Percentiles rank a stretch among this genome's conserved stretches.
phyloP scores from a whole-genome alignment of 208 protist species.

The Leishmania lainsoni region DNA sequence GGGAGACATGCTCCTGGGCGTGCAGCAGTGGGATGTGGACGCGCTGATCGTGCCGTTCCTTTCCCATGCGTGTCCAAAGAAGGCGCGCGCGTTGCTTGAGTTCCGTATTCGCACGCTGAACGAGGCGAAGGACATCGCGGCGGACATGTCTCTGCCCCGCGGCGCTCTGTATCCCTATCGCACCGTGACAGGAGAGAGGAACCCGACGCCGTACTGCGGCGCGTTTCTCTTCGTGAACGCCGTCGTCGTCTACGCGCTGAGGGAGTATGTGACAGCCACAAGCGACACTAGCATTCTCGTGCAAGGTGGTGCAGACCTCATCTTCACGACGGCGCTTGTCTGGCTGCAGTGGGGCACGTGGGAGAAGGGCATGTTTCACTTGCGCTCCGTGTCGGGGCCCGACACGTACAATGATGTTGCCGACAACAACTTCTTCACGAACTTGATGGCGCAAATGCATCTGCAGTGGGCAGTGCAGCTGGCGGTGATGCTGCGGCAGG shows the following conservation, averaged over 20 bases:
- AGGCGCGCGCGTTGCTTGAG: conserved; percentile 73
- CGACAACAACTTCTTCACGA: conserved; percentile 94
- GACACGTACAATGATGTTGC: conserved; percentile 86
- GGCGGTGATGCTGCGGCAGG: conserved; percentile 52
- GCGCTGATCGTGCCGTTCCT: conserved; percentile 86
- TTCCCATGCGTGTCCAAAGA: conserved; percentile 74
- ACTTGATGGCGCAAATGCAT: conserved; percentile 88
- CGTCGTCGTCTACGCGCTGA: conserved; percentile 76
- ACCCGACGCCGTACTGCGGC: conserved; percentile 66
- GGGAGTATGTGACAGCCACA: conserved; percentile 81
- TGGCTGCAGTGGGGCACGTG: conserved; percentile 90
- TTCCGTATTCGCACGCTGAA: conserved; percentile 86
- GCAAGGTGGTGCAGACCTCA: conserved; percentile 78
- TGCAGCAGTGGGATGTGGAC: conserved; percentile 91
- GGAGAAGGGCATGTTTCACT: conserved; percentile 79
- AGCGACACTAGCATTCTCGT: conserved; percentile 80
- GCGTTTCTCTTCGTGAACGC: conserved; percentile 89
- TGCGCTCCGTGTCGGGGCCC: conserved; percentile 83
- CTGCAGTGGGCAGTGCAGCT: conserved; percentile 84
- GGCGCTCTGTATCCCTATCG: conserved; percentile 85
- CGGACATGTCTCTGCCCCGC: conserved; percentile 77
- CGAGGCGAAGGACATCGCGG: conserved; percentile 71
- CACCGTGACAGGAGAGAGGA: conserved; percentile 84
- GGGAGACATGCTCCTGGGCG: conserved; percentile 65
- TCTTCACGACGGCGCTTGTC: conserved; percentile 81